Conservation (phyloP, 495 filamentous ascomycete genomes). For the Acidiella bohemica region DNA sequence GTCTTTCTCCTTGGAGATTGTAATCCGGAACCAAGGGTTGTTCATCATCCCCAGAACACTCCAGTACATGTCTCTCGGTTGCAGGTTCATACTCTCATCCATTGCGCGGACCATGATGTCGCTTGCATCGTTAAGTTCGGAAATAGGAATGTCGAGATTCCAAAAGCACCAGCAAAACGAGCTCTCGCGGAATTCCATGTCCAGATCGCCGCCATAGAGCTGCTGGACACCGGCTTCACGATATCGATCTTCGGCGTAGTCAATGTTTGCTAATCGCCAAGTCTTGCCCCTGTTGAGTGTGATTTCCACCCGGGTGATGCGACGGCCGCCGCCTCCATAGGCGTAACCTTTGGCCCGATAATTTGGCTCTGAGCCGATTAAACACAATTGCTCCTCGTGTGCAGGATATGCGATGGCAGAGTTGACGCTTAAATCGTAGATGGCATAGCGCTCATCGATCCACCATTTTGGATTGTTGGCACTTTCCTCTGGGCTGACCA, state of each 20-base stretch:
- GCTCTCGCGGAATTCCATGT: constrained; percentile 69
- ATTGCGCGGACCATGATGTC: constrained; percentile 79
- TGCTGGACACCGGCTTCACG: constrained; percentile 50
- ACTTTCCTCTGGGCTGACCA: constrained; percentile 70
- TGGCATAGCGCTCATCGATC: constrained; percentile 86
- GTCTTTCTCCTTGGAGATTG: constrained; percentile 57
- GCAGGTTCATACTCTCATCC: constrained; percentile 81
- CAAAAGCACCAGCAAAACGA: constrained; percentile 95
- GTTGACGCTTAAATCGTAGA: constrained; percentile 86
- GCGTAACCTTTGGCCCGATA: constrained; percentile 74
- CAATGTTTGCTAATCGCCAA: constrained; percentile 70
- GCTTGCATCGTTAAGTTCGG: constrained; percentile 46
- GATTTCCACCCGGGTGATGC: constrained; percentile 72
- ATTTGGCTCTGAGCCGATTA: constrained; percentile 34
- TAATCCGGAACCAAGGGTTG: constrained; percentile 84
- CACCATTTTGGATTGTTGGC: constrained; percentile 65
- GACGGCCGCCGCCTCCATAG: constrained; percentile 77
- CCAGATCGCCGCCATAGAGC: constrained; percentile 65
- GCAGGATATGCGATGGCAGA: constrained; percentile 70
- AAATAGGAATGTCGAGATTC: constrained; percentile 56
- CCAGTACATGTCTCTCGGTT: constrained; percentile 96
- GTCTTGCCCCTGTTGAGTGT: constrained; percentile 72
- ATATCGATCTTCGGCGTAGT: constrained; percentile 81
- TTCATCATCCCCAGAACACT: constrained; percentile 98
- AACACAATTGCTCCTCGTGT: constrained; percentile 58